Conservation (phyloP, 768 basidiomycete genomes). For the Lepiota venenata region DNA sequence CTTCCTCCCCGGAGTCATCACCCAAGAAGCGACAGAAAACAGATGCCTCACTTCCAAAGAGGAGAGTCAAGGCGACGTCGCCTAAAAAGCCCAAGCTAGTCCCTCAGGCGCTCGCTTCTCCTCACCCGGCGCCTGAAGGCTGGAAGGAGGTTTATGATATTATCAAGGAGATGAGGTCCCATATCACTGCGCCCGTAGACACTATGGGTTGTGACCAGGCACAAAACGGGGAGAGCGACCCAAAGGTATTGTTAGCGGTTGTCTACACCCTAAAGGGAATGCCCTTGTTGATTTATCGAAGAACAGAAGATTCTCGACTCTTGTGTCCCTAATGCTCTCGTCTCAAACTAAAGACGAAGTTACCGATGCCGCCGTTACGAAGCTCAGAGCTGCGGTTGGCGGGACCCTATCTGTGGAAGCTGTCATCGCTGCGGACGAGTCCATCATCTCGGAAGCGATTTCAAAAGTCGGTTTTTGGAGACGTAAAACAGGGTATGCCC, state of each 20-base stretch:
- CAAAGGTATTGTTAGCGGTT: conserved; percentile 44
- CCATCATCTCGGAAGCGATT: conserved; percentile 70
- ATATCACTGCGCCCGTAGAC: conserved; percentile 82
- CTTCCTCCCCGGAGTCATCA: conserved; percentile 28
- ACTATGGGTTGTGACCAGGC: conserved; percentile 86
- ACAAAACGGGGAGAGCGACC: conserved; percentile 57
- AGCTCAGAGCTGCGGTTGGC: conserved; percentile 69
- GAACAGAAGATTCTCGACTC: conserved; percentile 80
- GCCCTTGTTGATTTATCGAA: conserved; percentile 25
- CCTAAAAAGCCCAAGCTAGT: conserved; percentile 56
- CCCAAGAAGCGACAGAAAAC: conserved; percentile 17
- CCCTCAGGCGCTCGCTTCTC: conserved; percentile 45
- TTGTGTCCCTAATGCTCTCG: conserved; percentile 92
- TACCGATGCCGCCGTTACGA: conserved; percentile 73
- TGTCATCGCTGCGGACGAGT: conserved; percentile 59
- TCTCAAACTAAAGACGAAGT: conserved; percentile 95
- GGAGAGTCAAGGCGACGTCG: conserved; percentile 23
- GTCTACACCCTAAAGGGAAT: not conserved
- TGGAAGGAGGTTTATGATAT: conserved; percentile 72
- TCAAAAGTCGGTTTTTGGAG: conserved; percentile 93
- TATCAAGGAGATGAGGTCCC: conserved; percentile 74
- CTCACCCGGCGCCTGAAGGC: conserved; percentile 62
- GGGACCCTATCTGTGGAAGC: conserved; percentile 77
- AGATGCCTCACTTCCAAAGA: not conserved
- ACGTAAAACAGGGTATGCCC: conserved; percentile 72